Percentiles rank a stretch among this genome's conserved stretches.
Conservation (phyloP, 495 filamentous ascomycete genomes). For the Sphaerosporella brunnea region DNA sequence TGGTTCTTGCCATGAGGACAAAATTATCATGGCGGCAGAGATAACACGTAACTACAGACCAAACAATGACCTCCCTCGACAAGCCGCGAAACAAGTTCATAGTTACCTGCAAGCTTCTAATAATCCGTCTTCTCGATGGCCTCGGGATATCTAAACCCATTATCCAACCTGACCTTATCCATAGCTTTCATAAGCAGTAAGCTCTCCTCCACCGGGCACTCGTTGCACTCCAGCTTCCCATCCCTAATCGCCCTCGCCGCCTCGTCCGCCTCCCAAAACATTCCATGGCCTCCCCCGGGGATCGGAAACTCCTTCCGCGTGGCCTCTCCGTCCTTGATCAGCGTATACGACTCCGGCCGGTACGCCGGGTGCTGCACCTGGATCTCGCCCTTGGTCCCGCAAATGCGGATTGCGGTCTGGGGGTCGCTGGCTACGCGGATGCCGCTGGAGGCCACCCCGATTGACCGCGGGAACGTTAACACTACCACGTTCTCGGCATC, state of each 20-base stretch:
- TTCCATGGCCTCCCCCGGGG: constrained; percentile 51
- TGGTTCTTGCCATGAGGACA: no score
- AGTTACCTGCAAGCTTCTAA: no score
- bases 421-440: constrained; percentile 52
- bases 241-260: constrained; percentile 66
- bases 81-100: no score
- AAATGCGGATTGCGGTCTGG: constrained; percentile 56
- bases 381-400: constrained; percentile 74
- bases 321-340: constrained; percentile 27
- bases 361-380: constrained; percentile 60
- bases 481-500: constrained; percentile 72
- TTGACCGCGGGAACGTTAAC: constrained; percentile 52
- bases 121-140: constrained; percentile 64
- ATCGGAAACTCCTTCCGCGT: constrained; percentile 47
- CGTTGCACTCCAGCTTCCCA: constrained; percentile 61
- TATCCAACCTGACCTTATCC: constrained; percentile 71
- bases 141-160: constrained; percentile 60
- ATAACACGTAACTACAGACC: no score
- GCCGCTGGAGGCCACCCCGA: constrained; percentile 63
- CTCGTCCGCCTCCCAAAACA: constrained; percentile 95
- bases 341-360: constrained; percentile 42
- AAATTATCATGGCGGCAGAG: no score
- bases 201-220: constrained; percentile 62
- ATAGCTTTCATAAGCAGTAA: constrained; percentile 84
- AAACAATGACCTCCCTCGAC: no score